A percentile compares a stretch with the other conserved stretches of the same genome.
phyloP scores from a whole-genome alignment of 2,329 filamentous ascomycete genomes.

The Cryphonectria radicalis region DNA sequence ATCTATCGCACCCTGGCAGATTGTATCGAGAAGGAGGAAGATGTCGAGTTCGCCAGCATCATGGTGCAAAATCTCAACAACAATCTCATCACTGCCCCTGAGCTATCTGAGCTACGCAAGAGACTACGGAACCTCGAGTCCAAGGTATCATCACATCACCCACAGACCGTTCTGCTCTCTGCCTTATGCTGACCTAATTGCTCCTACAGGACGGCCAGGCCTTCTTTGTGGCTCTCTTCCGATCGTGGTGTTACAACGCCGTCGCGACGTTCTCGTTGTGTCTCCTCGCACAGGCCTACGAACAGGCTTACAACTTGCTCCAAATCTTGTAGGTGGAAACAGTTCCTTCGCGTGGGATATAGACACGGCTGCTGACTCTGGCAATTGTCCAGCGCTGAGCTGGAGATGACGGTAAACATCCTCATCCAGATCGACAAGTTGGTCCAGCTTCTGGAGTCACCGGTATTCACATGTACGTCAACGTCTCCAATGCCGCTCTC shows the following conservation, averaged over 20 bases:
- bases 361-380: slow-evolving; percentile 32
- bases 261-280: slow-evolving; percentile 97
- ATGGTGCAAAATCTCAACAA: slow-evolving; percentile 99
- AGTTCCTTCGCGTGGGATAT: neutral
- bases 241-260: slow-evolving; percentile 98
- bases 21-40: slow-evolving; percentile 96
- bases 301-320: slow-evolving; percentile 93
- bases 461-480: slow-evolving; percentile 91
- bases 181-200: neutral
- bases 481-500: neutral
- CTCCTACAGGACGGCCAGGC: slow-evolving; percentile 79
- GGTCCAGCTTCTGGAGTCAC: slow-evolving; percentile 93
- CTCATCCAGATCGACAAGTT: slow-evolving; percentile 99
- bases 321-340: slow-evolving; percentile 78
- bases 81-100: slow-evolving; percentile 95
- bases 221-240: slow-evolving; percentile 92
- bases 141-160: slow-evolving; percentile 54
- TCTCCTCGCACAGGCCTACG: slow-evolving; percentile 93
- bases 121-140: slow-evolving; percentile 88
- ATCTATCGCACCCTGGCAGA: slow-evolving; percentile 96
- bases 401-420: slow-evolving; percentile 99
- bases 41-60: slow-evolving; percentile 97
- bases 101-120: slow-evolving; percentile 88
- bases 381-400: slow-evolving; percentile 69
- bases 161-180: neutral